Evolutionary conservation across 345 rosid genomes (phyloP), one percentile per base, ranked within the genome.

Genomic region (Moricandia arvensis): DNA sequence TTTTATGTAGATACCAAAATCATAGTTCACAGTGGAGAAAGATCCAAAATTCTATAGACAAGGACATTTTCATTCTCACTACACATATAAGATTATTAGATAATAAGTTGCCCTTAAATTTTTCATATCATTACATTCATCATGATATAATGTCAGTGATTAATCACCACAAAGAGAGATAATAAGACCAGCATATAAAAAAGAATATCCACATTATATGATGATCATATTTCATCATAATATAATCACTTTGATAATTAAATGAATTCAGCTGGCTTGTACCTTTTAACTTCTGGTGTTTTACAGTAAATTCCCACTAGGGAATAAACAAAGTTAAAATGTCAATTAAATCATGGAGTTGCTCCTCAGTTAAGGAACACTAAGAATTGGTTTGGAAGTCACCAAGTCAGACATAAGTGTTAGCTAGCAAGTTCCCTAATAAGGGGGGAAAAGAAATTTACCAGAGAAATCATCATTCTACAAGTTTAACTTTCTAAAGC

Each of bases 351-450:
- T 33, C 34, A 38, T 54, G 66, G 34, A 65, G 60, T 90, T 86
- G 88, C 89, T 86, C 67, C 81, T 75, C 31, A 45, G 77, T 81
- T 63, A 92, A 88, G 93, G 82, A 90, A 88, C 84, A 82, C 75
- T 3, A 80, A 55, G 80, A 75, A 79, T 79, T 79, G 78, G 7
- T 73, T 68, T 68, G 10, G 7, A 79, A 73, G 75, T 73, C 61
- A 73, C 78, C 45, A 60, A 54, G 5, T 29, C 16, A 34, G 57
- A 35, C 73, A 51, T 15, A 54, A 59, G 63, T 60, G 69, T 33
- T 64, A 71, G 55, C 66, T 57, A 38, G 43, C 24, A 71, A 71
- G 61, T 77, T 55, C 38, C 71, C 24, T 4, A 53, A 2, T n/a
- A 30, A 29, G 24, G 24, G 38, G 3, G 29, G 18, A 38, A 13